Conservation (phyloP, 2,329 filamentous ascomycete species). For the Aspergillus unguis region DNA sequence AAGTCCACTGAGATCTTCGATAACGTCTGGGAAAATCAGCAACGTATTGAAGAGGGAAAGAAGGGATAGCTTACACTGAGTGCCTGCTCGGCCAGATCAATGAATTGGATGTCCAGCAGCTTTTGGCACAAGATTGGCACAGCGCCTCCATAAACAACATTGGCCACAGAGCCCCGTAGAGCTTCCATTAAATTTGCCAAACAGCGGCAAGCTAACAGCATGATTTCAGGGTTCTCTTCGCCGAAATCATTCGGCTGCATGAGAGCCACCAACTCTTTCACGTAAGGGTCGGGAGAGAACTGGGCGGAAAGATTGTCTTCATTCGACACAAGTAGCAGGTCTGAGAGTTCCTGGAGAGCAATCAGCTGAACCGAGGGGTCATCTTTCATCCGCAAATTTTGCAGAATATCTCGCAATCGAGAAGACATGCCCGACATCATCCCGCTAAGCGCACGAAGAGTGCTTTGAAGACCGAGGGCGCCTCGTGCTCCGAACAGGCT, state of each 20-base stretch:
- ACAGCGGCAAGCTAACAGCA: conserved; percentile 93
- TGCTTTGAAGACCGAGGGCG: conserved; percentile 68
- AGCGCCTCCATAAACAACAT: conserved; percentile 95
- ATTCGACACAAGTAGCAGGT: conserved; percentile 89
- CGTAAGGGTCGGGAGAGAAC: conserved; percentile 89
- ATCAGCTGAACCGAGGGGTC: conserved; percentile 86
- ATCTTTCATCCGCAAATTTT: conserved; percentile 74
- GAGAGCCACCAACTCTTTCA: conserved; percentile 85
- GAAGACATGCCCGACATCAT: conserved; percentile 85
- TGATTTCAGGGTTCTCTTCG: conserved; percentile 92
- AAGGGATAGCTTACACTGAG: conserved; percentile 60
- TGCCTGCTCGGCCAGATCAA: conserved; percentile 95
- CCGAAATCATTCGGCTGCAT: conserved; percentile 88
- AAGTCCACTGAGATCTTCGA: conserved; percentile 98
- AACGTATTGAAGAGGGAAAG: not conserved
- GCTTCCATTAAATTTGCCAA: conserved; percentile 98
- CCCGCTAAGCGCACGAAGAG: conserved; percentile 79
- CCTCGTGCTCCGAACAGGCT: conserved; percentile 64
- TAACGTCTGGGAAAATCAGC: conserved; percentile 58
- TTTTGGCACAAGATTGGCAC: conserved; percentile 94
- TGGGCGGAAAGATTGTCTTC: conserved; percentile 95
- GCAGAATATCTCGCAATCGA: conserved; percentile 73
- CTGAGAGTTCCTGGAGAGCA: conserved; percentile 87
- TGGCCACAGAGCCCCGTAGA: conserved; percentile 83
- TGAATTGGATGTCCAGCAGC: conserved; percentile 91